These are phyloP conservation scores for Sesbania bispinosa DNA, from an alignment of 306 rosid genomes.

Conservation along the genomic window DNA sequence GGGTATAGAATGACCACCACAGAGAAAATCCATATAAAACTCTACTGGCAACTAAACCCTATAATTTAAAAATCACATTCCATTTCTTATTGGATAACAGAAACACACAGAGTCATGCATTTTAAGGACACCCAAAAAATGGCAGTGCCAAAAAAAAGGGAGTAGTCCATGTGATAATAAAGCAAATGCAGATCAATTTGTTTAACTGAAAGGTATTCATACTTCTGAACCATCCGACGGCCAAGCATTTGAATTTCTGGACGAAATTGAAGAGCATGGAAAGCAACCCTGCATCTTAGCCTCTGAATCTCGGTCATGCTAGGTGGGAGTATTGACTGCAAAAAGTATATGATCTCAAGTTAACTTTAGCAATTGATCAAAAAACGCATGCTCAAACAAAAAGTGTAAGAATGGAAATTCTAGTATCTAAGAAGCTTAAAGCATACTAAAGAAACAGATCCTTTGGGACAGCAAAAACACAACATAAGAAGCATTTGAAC, in stretches of 20 bases:
- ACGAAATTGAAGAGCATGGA: constrained; percentile 84
- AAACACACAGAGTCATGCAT: constrained; percentile 1
- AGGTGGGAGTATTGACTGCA: constrained; percentile 85
- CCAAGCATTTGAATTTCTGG: constrained; percentile 79
- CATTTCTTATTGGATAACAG: constrained; percentile 3
- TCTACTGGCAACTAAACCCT: no score
- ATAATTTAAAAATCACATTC: neutral
- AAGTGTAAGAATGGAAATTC: neutral
- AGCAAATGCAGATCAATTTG: constrained; percentile 11
- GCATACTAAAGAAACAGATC: neutral
- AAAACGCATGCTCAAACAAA: constrained; percentile 7
- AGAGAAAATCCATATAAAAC: constrained; percentile 18
- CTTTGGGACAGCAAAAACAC: neutral
- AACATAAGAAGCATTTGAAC: constrained; percentile 9
- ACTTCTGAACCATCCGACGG: constrained; percentile 69
- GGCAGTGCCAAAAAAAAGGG: neutral
- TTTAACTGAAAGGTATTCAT: no score
- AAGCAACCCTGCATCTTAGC: constrained; percentile 92
- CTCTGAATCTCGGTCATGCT: constrained; percentile 83
- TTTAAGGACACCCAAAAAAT: neutral
- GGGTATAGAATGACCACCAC: constrained; percentile 12
- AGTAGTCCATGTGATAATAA: neutral
- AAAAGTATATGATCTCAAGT: constrained; percentile 19
- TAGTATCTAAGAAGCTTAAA: neutral
- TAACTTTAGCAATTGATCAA: constrained; percentile 19